Evolutionary conservation across 2,329 filamentous ascomycete species (phyloP), one percentile per base, ranked within the genome.

Genomic region (Penicillium sp.): DNA sequence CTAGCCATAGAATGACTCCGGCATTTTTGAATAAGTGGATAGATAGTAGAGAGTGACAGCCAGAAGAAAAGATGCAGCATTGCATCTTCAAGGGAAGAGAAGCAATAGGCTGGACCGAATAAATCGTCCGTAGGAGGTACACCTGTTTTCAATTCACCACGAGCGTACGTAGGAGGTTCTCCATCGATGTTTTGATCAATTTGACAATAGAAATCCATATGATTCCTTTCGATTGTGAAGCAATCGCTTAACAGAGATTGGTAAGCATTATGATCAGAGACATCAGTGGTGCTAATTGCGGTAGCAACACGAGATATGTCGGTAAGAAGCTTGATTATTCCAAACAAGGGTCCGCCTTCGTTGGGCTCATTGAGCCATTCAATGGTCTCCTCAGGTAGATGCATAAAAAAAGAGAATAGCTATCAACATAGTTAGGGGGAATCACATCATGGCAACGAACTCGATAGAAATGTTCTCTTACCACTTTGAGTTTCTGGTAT

Each of bases 21-120:
- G 10, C 31, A 39, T 48, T 39, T 16, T 23, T 14, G n/a, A 40
- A 48, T 37, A 14, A 48, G 46, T 5, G 28, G 46, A 48, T 48
- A 48, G 16, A 48, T 7, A 28, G 16, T 26, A 18, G 46, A 48
- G 3, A 29, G 23, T 16, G 40, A 43, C 3, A 29, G 16, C 29
- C 51, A 55, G 36, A 45, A 43, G 11, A 52, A 23, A 31, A 48
- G 36, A 28, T 48, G 43, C 5, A 55, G 19, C 10, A 16, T 48
- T 7, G 52, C 48, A 13, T 51, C 19, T 19, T 44, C 52, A 16
- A 55, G 23, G 1, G 48, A 48, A 8, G 14, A 13, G 19, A 44
- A 55, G 13, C 19, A 11, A 21, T 48, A 55, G 11, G 52, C 43
- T 3, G 36, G 34, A 26, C 52, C 52, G n/a, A 55, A 55, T 29